Conservation (phyloP, 176 grass and related monocot genomes). For the Leersia perrieri region DNA sequence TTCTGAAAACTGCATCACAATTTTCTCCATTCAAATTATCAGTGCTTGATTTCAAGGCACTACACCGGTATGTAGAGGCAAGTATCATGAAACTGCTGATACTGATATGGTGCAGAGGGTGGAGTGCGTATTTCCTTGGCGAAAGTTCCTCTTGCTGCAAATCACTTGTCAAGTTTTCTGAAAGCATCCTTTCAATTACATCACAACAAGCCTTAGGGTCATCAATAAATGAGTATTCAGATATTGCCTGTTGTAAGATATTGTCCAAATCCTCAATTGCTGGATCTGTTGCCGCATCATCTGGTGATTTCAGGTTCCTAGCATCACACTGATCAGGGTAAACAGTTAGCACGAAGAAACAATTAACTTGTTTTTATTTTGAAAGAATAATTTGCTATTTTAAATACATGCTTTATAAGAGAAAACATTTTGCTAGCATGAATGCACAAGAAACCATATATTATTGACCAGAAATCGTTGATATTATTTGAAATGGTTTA, state of each 20-base stretch:
- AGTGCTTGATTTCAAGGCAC: slow-evolving; percentile 31
- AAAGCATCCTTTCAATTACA: slow-evolving; percentile 78
- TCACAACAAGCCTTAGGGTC: slow-evolving; percentile 71
- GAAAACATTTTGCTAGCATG: not conserved
- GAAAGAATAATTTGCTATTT: not conserved
- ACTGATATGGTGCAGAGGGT: slow-evolving; percentile 69
- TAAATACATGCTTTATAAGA: not conserved
- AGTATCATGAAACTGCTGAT: slow-evolving; percentile 60
- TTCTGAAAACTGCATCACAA: slow-evolving; percentile 34
- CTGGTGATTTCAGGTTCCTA: slow-evolving; percentile 47
- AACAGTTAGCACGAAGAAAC: slow-evolving; percentile 8
- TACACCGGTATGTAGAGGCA: slow-evolving; percentile 69
- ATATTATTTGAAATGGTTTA: slow-evolving; percentile 19
- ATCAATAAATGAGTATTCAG: slow-evolving; percentile 50
- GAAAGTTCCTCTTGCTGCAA: slow-evolving; percentile 32
- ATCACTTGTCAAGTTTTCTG: slow-evolving; percentile 27
- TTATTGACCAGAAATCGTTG: not conserved
- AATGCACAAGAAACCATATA: slow-evolving; percentile 13
- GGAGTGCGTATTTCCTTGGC: slow-evolving; percentile 46
- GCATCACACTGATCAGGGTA: slow-evolving; percentile 43
- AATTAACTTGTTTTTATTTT: not conserved
- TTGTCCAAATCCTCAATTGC: slow-evolving; percentile 45
- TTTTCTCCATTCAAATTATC: slow-evolving; percentile 20
- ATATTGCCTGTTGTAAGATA: slow-evolving; percentile 64
- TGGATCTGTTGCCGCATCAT: slow-evolving; percentile 12